These are phyloP conservation scores for Colletotrichum sojae DNA, from an alignment of 2,329 filamentous ascomycete species.

Conservation along the genomic window DNA sequence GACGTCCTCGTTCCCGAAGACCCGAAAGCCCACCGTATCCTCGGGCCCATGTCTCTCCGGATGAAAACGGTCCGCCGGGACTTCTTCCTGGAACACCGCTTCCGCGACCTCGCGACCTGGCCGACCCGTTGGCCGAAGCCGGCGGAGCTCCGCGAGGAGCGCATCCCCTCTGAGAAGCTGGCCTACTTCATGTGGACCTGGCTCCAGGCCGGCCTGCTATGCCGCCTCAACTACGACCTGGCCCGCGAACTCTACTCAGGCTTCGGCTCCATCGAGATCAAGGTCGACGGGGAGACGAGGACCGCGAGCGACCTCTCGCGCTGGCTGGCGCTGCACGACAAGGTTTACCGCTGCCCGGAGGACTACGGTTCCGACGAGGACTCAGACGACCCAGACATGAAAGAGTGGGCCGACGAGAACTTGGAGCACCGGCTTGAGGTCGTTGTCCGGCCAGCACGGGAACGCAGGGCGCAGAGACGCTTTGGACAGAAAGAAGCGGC, in stretches of 20 bases:
- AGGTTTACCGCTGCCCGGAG: not conserved
- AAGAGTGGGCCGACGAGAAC: too few relatives aligned
- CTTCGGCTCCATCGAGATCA: not conserved
- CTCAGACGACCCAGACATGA: too few relatives aligned
- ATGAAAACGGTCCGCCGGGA: not conserved
- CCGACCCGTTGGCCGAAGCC: not conserved
- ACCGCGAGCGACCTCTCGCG: not conserved
- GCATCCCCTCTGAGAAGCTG: not conserved
- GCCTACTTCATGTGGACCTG: not conserved
- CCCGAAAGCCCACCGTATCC: not conserved
- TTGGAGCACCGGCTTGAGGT: too few relatives aligned
- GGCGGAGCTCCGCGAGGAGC: not conserved
- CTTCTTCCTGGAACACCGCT: not conserved
- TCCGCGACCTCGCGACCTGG: not conserved
- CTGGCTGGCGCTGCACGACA: not conserved
- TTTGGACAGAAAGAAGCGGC: not conserved
- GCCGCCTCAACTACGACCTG: not conserved
- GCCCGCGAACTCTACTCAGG: not conserved
- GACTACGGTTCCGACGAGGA: not conserved
- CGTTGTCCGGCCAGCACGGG: too few relatives aligned
- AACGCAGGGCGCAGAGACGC: not conserved
- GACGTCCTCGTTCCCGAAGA: not conserved
- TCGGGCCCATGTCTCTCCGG: not conserved
- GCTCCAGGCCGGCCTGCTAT: not conserved
- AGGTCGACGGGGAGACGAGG: not conserved